Conservation (phyloP, 2,329 filamentous ascomycete species). For the Fusarium hainanense region DNA sequence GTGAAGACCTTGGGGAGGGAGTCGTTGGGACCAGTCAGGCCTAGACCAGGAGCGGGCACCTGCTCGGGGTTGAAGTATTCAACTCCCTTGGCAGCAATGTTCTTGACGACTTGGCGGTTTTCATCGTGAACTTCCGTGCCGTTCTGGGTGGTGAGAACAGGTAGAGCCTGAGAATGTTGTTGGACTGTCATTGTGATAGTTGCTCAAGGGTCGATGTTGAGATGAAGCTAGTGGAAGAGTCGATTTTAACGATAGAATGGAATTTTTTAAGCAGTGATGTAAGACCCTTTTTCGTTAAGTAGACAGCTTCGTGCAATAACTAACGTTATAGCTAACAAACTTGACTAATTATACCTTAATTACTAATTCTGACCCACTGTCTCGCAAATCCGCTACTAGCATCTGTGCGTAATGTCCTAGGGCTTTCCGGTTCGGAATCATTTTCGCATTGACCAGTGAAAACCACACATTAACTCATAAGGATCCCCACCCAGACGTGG, state of each 20-base stretch:
- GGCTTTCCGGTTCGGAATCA: not conserved
- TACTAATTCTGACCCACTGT: not conserved
- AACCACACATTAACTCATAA: not conserved
- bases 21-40: not conserved
- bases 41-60: not conserved
- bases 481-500: not conserved
- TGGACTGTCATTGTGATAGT: not conserved
- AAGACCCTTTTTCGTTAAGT: not conserved
- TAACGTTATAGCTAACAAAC: not conserved
- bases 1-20: constrained; percentile 55
- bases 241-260: not conserved
- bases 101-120: not conserved
- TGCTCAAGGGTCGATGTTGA: fast-evolving
- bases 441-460: not conserved
- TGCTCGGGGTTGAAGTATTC: not conserved
- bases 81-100: not conserved
- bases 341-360: not conserved
- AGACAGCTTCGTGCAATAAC: not conserved
- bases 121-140: not conserved
- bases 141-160: not conserved
- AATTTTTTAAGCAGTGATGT: not conserved
- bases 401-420: not conserved
- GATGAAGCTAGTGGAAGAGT: fast-evolving
- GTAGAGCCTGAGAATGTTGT: too few relatives aligned
- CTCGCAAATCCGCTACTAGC: not conserved